Evolutionary conservation across 306 rosid species (phyloP).

Genomic region (Canavalia gladiata): DNA sequence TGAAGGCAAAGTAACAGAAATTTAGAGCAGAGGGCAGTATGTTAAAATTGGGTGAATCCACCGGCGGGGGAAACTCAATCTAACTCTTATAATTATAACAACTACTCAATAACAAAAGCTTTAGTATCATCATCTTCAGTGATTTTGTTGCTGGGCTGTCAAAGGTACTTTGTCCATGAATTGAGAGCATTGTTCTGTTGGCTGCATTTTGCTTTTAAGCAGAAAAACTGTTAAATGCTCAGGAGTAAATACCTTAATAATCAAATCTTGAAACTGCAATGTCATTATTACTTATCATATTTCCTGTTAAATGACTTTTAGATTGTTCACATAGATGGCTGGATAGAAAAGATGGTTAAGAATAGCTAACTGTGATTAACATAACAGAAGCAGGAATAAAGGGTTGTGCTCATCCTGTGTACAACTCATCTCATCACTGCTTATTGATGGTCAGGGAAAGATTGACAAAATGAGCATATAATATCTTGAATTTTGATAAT

Average conservation of each 20-base stretch:
- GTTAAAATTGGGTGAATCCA: conserved; percentile 10
- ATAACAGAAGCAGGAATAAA: conserved; percentile 5
- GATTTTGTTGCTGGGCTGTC: conserved; percentile 1
- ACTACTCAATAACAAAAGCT: background rate
- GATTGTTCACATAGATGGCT: background rate
- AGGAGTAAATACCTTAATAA: background rate
- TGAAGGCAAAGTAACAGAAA: background rate
- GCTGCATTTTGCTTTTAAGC: conserved; percentile 7
- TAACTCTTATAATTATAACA: background rate
- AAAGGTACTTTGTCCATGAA: background rate
- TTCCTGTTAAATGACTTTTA: background rate
- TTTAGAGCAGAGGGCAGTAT: background rate
- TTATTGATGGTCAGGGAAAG: conserved; percentile 10
- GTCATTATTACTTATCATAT: background rate
- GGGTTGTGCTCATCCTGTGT: conserved; percentile 17
- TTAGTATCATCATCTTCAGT: conserved; percentile 3
- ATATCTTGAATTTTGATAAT: background rate
- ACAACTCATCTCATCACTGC: conserved; percentile 18
- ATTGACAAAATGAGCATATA: background rate
- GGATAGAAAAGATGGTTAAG: conserved; percentile 17
- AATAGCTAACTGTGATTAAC: background rate
- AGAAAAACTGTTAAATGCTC: conserved; percentile 1
- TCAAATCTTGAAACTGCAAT: conserved; percentile 12
- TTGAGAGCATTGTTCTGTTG: conserved; percentile 11
- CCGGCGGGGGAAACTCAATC: background rate